Conservation (phyloP, 73 alveolate species). For the Uronychia setigera region DNA sequence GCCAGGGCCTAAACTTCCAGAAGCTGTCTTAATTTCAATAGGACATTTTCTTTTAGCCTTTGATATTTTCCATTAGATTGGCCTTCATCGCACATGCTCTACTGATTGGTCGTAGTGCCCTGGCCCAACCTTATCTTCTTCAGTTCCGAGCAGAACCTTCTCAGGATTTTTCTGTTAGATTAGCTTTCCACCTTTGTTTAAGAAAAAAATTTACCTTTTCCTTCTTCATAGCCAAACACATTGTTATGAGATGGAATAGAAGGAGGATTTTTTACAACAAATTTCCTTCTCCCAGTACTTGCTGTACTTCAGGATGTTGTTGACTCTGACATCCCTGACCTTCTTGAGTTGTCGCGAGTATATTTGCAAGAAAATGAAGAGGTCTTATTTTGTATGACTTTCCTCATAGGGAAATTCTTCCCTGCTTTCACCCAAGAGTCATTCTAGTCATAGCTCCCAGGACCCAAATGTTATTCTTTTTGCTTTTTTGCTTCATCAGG, state of each 20-base stretch:
- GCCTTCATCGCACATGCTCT: background rate
- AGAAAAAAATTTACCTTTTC: background rate
- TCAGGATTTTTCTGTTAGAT: slow-evolving; percentile 62
- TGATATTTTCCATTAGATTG: slow-evolving; percentile 50
- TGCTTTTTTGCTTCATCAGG: slow-evolving; percentile 10
- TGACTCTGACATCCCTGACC: background rate
- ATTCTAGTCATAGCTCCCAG: slow-evolving; percentile 42
- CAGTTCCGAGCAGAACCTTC: slow-evolving; percentile 54
- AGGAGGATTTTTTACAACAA: slow-evolving; percentile 37
- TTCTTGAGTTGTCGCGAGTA: background rate
- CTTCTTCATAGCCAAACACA: slow-evolving; percentile 79
- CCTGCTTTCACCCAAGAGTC: slow-evolving; percentile 18
- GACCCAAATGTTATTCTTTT: slow-evolving; percentile 26
- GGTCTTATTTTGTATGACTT: too few species aligned
- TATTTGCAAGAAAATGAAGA: background rate
- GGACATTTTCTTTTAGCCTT: slow-evolving; percentile 28
- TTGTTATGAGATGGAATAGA: slow-evolving; percentile 76
- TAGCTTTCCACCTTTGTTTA: slow-evolving; percentile 50
- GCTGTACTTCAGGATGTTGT: background rate
- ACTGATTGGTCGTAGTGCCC: slow-evolving; percentile 66
- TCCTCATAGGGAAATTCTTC: slow-evolving; percentile 2
- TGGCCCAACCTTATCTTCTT: slow-evolving; percentile 71
- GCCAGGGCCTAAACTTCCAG: slow-evolving; percentile 73
- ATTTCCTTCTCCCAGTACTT: slow-evolving; percentile 3
- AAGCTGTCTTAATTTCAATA: background rate